Evolutionary conservation across 345 rosid genomes (phyloP).

Genomic region (Populus davidiana): DNA sequence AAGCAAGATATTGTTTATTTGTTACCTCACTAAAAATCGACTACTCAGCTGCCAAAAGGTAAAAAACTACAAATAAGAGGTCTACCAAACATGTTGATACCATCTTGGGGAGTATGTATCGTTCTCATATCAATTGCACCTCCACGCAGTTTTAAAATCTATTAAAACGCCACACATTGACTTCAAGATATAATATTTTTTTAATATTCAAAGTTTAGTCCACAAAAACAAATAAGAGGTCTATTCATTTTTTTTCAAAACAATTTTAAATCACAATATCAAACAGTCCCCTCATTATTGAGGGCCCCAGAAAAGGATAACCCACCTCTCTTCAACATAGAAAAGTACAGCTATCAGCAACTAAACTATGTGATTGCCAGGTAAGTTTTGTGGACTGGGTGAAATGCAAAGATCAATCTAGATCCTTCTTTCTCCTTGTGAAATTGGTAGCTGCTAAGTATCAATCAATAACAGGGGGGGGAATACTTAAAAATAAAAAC

Average conservation of each 20-base stretch:
- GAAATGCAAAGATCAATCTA: background rate
- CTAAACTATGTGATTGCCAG: background rate
- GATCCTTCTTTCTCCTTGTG: background rate
- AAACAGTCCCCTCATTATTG: background rate
- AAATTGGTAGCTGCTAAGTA: background rate
- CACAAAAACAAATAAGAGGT: too few relatives aligned
- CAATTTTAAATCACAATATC: too few relatives aligned
- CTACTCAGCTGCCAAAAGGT: background rate
- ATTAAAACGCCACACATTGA: background rate
- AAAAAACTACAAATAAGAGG: background rate
- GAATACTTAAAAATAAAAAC: background rate
- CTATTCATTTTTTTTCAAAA: too few relatives aligned
- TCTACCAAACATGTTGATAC: background rate
- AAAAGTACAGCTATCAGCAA: background rate
- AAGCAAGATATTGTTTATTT: slow-evolving; percentile 9
- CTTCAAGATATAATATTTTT: background rate
- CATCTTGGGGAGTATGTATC: background rate
- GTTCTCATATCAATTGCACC: background rate
- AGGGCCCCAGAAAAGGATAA: background rate
- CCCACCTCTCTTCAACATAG: background rate
- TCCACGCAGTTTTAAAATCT: background rate
- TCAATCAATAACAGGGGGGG: background rate
- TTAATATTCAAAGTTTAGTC: background rate
- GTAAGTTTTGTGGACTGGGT: background rate
- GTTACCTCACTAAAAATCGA: background rate